These are phyloP conservation scores for Tylopilus orsonianus DNA, from an alignment of 1,284 basidiomycete genomes.

Conservation along the genomic window DNA sequence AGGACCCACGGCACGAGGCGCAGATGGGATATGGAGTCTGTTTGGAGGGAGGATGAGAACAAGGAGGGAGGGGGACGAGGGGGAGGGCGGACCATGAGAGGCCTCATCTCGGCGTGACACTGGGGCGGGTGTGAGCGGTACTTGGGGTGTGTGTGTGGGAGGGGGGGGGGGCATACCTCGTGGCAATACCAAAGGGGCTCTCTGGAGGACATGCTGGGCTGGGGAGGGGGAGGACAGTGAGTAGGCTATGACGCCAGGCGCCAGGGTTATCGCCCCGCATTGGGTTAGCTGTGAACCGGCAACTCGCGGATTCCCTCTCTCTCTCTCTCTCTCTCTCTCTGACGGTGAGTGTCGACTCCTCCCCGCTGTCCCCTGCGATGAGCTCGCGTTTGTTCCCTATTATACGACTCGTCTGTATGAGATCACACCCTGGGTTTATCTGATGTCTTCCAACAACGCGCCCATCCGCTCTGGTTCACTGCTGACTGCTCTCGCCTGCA, in stretches of 20 bases:
- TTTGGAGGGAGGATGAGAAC: not conserved
- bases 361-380: constrained; percentile 33
- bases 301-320: constrained; percentile 9
- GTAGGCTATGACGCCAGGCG: constrained; percentile 16
- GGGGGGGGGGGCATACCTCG: constrained; percentile 48
- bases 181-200: constrained; percentile 80
- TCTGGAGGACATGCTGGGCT: constrained; percentile 56
- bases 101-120: constrained; percentile 79
- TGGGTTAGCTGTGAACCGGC: constrained; percentile 2
- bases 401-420: constrained; percentile 45
- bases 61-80: not conserved
- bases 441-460: constrained; percentile 33
- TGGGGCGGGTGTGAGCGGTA: constrained; percentile 34
- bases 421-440: constrained; percentile 43
- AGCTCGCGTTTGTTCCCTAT: constrained; percentile 51
- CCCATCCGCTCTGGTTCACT: not conserved
- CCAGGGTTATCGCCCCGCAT: not conserved
- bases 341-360: not conserved
- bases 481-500: not conserved
- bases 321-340: not conserved
- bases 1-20: constrained; percentile 67
- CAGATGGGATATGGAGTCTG: constrained; percentile 73
- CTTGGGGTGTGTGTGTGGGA: not conserved
- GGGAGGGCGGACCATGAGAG: constrained; percentile 61
- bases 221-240: constrained; percentile 1